Evolutionary conservation across 257 asterid genomes (phyloP).

Genomic region (Lantana camara): DNA sequence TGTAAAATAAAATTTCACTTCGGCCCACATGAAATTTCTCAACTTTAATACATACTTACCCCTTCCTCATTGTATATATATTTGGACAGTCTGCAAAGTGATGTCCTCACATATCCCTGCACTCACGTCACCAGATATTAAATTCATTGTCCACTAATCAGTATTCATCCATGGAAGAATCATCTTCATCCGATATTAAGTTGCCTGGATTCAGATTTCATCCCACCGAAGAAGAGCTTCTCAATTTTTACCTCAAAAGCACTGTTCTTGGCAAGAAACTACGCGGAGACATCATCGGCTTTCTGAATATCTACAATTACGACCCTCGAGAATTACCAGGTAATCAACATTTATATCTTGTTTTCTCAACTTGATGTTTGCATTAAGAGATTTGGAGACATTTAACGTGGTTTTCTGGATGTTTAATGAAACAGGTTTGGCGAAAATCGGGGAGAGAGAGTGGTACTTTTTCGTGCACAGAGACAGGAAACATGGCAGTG

Average conservation of each 20-base stretch:
- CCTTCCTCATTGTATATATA: not conserved
- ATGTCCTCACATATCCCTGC: not conserved
- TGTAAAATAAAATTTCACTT: too few relatives aligned
- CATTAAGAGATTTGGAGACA: too few relatives aligned
- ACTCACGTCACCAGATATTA: too few relatives aligned
- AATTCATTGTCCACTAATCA: not conserved
- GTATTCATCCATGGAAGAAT: slow-evolving; percentile 25
- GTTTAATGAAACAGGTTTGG: slow-evolving; percentile 42
- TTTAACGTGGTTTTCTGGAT: not conserved
- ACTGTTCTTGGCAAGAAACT: slow-evolving; percentile 36
- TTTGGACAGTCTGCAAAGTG: not conserved
- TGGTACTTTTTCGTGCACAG: slow-evolving; percentile 70
- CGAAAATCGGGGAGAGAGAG: slow-evolving; percentile 61
- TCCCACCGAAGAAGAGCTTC: slow-evolving; percentile 64
- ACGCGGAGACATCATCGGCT: slow-evolving; percentile 44
- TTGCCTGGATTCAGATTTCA: slow-evolving; percentile 67
- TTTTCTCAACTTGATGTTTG: too few relatives aligned
- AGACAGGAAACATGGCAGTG: slow-evolving; percentile 57
- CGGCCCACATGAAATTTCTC: too few relatives aligned
- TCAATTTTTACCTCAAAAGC: slow-evolving; percentile 50
- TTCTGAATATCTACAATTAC: slow-evolving; percentile 47
- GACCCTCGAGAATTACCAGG: slow-evolving; percentile 68
- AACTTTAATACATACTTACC: too few relatives aligned
- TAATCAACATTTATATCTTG: too few relatives aligned
- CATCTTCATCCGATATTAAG: slow-evolving; percentile 16